Evolutionary conservation across 148 eudicot species (phyloP), one percentile per base, ranked within the genome.

Genomic region (Rhododendron mucronatum): DNA sequence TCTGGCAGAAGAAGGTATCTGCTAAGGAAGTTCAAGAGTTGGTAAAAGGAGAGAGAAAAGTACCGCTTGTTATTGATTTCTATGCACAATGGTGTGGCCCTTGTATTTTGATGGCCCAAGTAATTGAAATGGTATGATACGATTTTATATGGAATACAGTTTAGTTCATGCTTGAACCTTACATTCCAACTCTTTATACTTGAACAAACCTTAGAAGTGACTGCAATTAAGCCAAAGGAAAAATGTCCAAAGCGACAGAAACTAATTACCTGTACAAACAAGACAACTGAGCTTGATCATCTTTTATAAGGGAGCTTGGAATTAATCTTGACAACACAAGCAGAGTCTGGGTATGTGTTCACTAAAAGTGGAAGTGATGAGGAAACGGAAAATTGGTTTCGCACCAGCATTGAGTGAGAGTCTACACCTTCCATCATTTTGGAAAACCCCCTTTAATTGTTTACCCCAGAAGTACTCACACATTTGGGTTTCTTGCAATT

Each of bases 31-130:
- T 95, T 26, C 95, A 97, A 87, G 96, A 95, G 88, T 91, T 97
- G 78, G 92, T 95, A n/a, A 97, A 91, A 86, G 98, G 96, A 71
- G 98, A 97, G 83, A 94, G 99, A 87, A 92, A 86, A 83, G 94
- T 94, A 74, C 98, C 99, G 4, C 77, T 97, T 51, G 71, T 97
- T 74, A 92, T 97, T 73, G 99, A 95, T 91, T 97, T 97, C 88
- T 97, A 95, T 87, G 98, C 98, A 18, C 93, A 97, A 3, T 96
- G 99, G 99, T 96, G 99, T 84, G 99, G 99, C 87, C 99, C 99
- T 69, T 96, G 99, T 85, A 92, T 95, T 63, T 88, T 96, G 91
- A 96, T 96, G 98, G 99, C 99, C 89, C 99, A 96, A 89, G 95
- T 95, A 91, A 97, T 96, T 84, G 99, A 96, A 94, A 93, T 92